Evolutionary conservation across 1,139 yeast genomes (phyloP), one percentile per base, ranked within the genome.

Genomic region (Geotrichum phurueaensis): DNA sequence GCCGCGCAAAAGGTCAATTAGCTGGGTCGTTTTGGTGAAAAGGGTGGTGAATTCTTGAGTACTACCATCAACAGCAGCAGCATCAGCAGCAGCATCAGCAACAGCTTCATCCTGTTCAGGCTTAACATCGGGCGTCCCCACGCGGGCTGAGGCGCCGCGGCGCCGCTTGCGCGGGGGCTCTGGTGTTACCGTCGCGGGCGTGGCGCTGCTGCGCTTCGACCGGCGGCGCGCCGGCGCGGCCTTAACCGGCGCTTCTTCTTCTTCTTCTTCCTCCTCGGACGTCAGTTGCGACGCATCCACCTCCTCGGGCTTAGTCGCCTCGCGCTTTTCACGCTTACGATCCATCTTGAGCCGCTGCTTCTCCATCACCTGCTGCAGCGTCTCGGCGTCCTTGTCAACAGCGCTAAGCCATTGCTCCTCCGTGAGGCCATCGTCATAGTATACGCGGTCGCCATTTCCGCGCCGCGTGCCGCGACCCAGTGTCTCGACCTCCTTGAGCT

Each of bases 351-450:
- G 74, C 78, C 87, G 84, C 69, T 85, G 86, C 66, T 87, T 80
- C 58, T 74, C 77, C 62, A 86, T 84, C 9, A 90, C 91, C 60
- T 82, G 90, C 66, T 87, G 92, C 48, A 87, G 81, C 0, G 86
- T 76, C 55, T 78, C 80, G 27, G 86, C 88, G 62, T 88, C 96
- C 58, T 81, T 79, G 67, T 85, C 89, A 69, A 85, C 82, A 12
- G 88, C 88, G 63, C 82, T 82, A 36, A 83, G 73, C 96, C 97
- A 94, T 75, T 94, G 97, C 67, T 91, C 98, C 72, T 94, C 99
- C 3, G 96, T 89, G 65, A 92, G 78, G 3, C 96, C 96, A 71
- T 94, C 99, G 70, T 92, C 98, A 71, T 92, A 92, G 65, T 82
- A 85, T 51, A 88, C 87, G 71, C 94, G 86, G 65, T 88, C 95